Percentiles rank a stretch among this genome's conserved stretches.
Evolutionary conservation across 208 protist species (phyloP).

Genomic region (Wallacemonas collosoma): DNA sequence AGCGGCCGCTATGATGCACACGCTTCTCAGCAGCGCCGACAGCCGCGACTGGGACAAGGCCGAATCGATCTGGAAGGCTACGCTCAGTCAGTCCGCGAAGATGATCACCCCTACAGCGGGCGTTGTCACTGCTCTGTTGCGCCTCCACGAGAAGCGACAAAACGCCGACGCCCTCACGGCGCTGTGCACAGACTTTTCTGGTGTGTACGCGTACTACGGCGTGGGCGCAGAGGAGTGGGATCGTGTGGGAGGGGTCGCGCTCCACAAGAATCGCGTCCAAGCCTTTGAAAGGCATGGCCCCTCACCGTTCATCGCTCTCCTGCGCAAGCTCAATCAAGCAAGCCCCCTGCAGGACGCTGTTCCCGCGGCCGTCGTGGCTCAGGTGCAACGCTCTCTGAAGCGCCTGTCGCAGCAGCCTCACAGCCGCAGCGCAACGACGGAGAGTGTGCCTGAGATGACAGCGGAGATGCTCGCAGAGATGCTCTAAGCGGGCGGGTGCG

Average conservation of each 20-base stretch:
- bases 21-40: constrained; percentile 30
- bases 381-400: not conserved
- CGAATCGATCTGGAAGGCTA: constrained; percentile 27
- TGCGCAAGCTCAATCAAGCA: not conserved
- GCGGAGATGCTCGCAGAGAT: constrained; percentile 27
- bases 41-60: constrained; percentile 24
- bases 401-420: not conserved
- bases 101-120: constrained; percentile 8
- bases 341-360: not conserved
- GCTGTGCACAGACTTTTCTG: constrained; percentile 40
- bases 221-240: constrained; percentile 35
- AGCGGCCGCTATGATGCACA: constrained; percentile 62
- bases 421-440: not conserved
- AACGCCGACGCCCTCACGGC: constrained; percentile 21
- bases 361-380: not conserved
- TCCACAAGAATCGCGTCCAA: not conserved
- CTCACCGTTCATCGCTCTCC: not conserved
- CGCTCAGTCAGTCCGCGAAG: not conserved
- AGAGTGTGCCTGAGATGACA: constrained; percentile 8
- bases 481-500: constrained; percentile 1
- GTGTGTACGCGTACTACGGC: constrained; percentile 46
- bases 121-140: constrained; percentile 31
- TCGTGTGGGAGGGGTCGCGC: not conserved
- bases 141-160: constrained; percentile 25
- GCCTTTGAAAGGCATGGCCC: not conserved